These are phyloP conservation scores for Phytophthora pini DNA, from an alignment of 352 stramenopile genomes.

Conservation along the genomic window DNA sequence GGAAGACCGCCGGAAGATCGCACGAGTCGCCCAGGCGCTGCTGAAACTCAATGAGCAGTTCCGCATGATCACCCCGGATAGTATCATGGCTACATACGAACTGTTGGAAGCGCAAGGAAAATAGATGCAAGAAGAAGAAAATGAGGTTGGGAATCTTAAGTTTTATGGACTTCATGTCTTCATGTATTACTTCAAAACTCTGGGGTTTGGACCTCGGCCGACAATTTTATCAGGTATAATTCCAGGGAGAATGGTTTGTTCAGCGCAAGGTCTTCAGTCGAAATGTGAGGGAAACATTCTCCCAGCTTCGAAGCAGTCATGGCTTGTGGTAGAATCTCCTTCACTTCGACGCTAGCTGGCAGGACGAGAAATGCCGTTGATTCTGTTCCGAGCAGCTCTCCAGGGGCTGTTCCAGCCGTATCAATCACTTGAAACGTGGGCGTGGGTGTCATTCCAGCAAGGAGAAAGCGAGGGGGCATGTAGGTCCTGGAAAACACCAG, in stretches of 20 bases:
- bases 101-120: constrained; percentile 45
- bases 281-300: constrained; percentile 61
- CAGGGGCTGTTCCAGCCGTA: constrained; percentile 41
- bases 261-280: constrained; percentile 62
- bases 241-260: constrained; percentile 53
- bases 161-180: too few relatives aligned
- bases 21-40: constrained; percentile 90
- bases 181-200: too few relatives aligned
- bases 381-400: constrained; percentile 21
- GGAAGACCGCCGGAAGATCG: constrained; percentile 86
- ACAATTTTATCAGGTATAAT: constrained; percentile 39
- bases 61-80: constrained; percentile 92
- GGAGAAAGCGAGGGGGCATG: constrained; percentile 83
- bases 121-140: constrained; percentile 11
- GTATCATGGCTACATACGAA: constrained; percentile 89
- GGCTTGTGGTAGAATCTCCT: constrained; percentile 18
- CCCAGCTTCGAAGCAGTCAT: constrained; percentile 31
- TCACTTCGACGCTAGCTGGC: constrained; percentile 52
- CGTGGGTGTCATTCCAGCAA: constrained; percentile 31
- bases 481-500: constrained; percentile 82
- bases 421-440: constrained; percentile 58
- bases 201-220: too few relatives aligned
- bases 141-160: too few relatives aligned
- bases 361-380: constrained; percentile 43
- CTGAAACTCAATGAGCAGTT: constrained; percentile 89